Evolutionary conservation across 306 rosid genomes (phyloP).

Genomic region (Elaeagnus macrophylla): DNA sequence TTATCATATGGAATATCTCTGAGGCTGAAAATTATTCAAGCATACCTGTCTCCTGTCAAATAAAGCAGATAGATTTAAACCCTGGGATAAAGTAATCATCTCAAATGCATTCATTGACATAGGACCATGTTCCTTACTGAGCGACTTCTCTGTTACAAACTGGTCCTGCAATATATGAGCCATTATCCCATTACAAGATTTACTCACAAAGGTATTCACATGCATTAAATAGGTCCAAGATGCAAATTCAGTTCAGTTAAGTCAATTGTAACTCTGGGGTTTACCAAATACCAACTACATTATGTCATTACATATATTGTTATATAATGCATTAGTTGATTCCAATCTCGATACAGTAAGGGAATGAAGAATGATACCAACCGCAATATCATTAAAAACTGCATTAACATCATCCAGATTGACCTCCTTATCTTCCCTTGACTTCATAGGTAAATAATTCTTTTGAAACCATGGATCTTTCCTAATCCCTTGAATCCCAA

Average conservation of each 20-base stretch:
- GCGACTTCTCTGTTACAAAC: conserved; percentile 51
- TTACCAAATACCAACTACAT: too few relatives aligned
- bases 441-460: conserved; percentile 46
- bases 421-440: conserved; percentile 51
- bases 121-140: conserved; percentile 52
- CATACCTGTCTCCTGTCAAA: conserved; percentile 83
- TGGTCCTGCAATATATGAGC: conserved; percentile 45
- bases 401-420: conserved; percentile 77
- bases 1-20: neutral
- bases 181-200: conserved; percentile 3
- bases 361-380: conserved; percentile 18
- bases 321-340: too few relatives aligned
- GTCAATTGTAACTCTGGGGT: too few relatives aligned
- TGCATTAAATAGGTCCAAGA: conserved; percentile 1
- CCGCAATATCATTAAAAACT: conserved; percentile 83
- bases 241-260: too few relatives aligned
- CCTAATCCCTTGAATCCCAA: conserved; percentile 50
- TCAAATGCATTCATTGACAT: conserved; percentile 93
- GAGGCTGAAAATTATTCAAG: neutral
- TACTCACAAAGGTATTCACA: conserved; percentile 1
- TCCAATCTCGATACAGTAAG: neutral
- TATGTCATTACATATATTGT: too few relatives aligned
- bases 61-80: conserved; percentile 79
- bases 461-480: conserved; percentile 69
- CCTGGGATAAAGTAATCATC: conserved; percentile 92